Evolutionary conservation across 2,329 filamentous ascomycete species (phyloP).

Genomic region (Aspergillus sergii): DNA sequence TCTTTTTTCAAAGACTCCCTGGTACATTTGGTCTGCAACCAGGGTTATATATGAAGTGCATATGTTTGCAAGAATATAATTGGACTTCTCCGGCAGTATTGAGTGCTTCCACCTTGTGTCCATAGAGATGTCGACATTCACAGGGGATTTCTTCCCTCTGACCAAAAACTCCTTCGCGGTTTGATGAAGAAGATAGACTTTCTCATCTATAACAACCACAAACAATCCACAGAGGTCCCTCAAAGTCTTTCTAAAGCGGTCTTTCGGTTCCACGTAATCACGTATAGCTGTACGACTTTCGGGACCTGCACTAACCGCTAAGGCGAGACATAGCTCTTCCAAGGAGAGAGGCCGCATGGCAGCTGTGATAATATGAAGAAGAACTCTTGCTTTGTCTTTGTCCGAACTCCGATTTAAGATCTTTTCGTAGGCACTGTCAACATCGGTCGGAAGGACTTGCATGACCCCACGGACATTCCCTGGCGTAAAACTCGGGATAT

Average conservation of each 20-base stretch:
- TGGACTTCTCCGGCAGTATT: slow-evolving; percentile 4
- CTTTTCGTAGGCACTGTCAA: slow-evolving; percentile 11
- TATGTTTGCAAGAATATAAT: slow-evolving; percentile 7
- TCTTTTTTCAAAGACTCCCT: no score
- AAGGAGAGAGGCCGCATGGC: slow-evolving; percentile 12
- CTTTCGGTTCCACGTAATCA: slow-evolving; percentile 4
- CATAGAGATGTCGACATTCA: neutral
- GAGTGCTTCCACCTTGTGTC: slow-evolving; percentile 9
- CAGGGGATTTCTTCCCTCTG: neutral
- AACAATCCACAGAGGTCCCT: slow-evolving; percentile 22
- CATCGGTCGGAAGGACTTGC: neutral
- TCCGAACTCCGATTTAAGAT: slow-evolving; percentile 8
- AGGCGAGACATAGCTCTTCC: slow-evolving; percentile 10
- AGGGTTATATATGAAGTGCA: slow-evolving; percentile 5
- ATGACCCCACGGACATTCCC: neutral
- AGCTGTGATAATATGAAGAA: slow-evolving; percentile 11
- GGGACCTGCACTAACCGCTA: neutral
- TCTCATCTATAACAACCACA: slow-evolving; percentile 15
- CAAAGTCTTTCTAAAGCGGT: slow-evolving; percentile 11
- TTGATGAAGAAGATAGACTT: slow-evolving; percentile 27
- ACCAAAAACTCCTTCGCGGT: slow-evolving; percentile 28
- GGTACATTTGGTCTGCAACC: no score
- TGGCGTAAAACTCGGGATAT: neutral
- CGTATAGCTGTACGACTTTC: neutral
- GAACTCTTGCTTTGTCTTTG: neutral